Evolutionary conservation across 1,139 yeast species (phyloP), one percentile per base, ranked within the genome.

Genomic region (Waltiozyma sp.): DNA sequence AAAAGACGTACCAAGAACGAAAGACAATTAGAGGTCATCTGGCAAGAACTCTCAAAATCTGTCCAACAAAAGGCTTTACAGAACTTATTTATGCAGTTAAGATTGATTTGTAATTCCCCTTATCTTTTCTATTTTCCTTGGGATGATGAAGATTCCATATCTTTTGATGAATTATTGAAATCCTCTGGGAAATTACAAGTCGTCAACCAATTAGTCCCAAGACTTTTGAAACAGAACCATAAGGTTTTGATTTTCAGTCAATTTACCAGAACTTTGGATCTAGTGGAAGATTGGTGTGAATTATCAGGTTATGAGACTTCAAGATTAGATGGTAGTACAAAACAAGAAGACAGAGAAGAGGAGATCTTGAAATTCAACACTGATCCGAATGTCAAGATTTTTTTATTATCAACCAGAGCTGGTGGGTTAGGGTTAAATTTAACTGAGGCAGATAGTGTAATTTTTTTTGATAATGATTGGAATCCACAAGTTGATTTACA

Each of bases 401-500:
- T 91, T 52, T 61, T 91, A 42, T 66, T 91, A 15, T 83, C 95
- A 13, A 91, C 98, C 0, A 70, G 97, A 48, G 91, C 97, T 0
- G 98, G 97, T 13, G 97, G 97, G 0, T 71, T 91, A 26, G 98
- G 98, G 2, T 76, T 91, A 40, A 91, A 91, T 55, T 68, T 91
- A 45, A 75, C 81, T 0, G 77, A 84, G 1, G 96, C 97, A 0
- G 96, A 91, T 54, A 82, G 95, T 0, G 97, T 91, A 1, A 75
- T 91, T 4, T 57, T 91, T 15, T 88, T 86, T 58, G 98, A 91
- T 57, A 83, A 86, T 47, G 97, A 91, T 59, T 89, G 97, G 96
- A 91, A 91, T 55, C 98, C 98, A 0, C 97, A 91, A 58, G 89
- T 87, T 52, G 97, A 91, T 61, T 65, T 88, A 41, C 98, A 91